These are phyloP conservation scores for Aspergillus terreus DNA, from an alignment of 2,329 filamentous ascomycete genomes.

Conservation along the genomic window DNA sequence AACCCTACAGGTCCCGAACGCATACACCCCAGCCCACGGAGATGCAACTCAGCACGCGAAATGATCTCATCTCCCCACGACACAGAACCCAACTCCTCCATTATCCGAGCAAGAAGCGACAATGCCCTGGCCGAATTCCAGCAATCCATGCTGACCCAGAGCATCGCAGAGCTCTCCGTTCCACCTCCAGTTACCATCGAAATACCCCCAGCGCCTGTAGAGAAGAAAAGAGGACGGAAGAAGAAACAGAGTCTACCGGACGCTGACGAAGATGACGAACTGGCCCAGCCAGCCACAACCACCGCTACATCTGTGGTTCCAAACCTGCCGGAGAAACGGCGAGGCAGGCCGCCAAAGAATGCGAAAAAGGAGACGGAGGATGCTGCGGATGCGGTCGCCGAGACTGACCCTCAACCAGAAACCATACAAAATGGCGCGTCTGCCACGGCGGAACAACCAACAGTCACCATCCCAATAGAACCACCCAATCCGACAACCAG, in stretches of 20 bases:
- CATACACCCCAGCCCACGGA: conserved; percentile 13
- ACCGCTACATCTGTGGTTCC: neutral
- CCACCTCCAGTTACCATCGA: conserved; percentile 22
- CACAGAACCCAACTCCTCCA: conserved; percentile 38
- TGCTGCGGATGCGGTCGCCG: neutral
- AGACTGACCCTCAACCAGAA: neutral
- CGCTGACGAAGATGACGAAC: conserved; percentile 28
- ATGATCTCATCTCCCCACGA: conserved; percentile 34
- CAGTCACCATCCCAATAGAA: neutral
- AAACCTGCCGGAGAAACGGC: conserved; percentile 17
- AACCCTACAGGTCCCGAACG: conserved; percentile 4
- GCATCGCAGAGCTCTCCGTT: conserved; percentile 27
- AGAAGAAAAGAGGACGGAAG: conserved; percentile 27
- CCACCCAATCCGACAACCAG: conserved; percentile 13
- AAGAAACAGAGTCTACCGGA: conserved; percentile 26
- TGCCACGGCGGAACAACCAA: neutral
- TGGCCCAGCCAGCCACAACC: conserved; percentile 13
- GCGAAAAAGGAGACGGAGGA: neutral
- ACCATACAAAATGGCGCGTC: neutral
- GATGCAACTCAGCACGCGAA: conserved; percentile 25
- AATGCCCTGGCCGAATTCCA: conserved; percentile 11
- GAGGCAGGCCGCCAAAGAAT: conserved; percentile 16
- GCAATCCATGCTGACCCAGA: conserved; percentile 15
- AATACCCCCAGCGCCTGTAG: conserved; percentile 12
- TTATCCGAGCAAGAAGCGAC: conserved; percentile 25